Base-by-base conservation (phyloP, 1,139 yeast genomes). In the Suhomyces terraborum region DNA sequence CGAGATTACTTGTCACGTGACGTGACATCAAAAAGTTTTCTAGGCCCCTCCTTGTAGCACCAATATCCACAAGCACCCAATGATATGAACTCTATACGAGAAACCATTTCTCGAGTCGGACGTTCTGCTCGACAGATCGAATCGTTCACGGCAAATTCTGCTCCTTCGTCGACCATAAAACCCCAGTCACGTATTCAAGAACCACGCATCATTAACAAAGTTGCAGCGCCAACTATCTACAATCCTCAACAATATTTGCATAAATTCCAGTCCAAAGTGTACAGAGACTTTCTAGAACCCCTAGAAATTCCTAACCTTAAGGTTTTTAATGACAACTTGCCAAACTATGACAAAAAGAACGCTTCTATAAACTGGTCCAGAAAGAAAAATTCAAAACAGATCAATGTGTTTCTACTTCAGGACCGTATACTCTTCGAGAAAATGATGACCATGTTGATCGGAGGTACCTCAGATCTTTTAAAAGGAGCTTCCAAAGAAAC, bases 231-330 rank as follows among this genome's bases (percentile, higher is more conserved):
- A 6, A n/a, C 12, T 16, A 6, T 38, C 8, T 34, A 38, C 1
- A 33, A 32, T 14, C 26, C 41, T 14, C 8, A 24, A 6, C 36
- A 32, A 20, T 37, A 41, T 30, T 36, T 42, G 26, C 36, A 29
- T 23, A 39, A 44, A 13, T 41, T 25, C 41, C 67, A 65, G 45
- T 48, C 56, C 31, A 52, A 58, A 38, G 47, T 57, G 14, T 70
- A 58, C 48, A 65, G 61, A 40, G 68, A 69, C 32, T 73, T 69
- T 43, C 48, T 73, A 9, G 50, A 52, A 28, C 76, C 77, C 1
- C 53, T 73, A 21, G 55, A 58, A 8, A 64, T 70, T 39, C 61
- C 65, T 6, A 56, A 67, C 41, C 56, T 73, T 39, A 71, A 68
- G 52, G 54, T 64, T 2, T 63, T 58, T 38, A 59, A 58, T 35